Evolutionary conservation across 2,329 filamentous ascomycete species (phyloP), one percentile per base, ranked within the genome.

Genomic region (Claviceps purpurea): DNA sequence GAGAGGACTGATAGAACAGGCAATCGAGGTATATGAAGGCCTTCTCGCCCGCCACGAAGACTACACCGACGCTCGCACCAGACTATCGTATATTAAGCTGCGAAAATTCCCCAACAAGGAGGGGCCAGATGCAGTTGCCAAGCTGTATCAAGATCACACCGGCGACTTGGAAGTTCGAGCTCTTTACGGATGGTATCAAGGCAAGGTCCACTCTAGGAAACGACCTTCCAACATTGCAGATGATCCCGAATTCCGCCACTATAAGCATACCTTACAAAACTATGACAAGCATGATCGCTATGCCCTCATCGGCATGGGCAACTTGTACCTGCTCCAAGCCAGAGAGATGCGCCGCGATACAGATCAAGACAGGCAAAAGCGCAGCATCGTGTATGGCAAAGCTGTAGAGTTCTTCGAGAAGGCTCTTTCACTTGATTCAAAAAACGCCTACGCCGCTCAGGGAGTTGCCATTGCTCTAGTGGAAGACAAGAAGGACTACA

Each of bases 331-430:
- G 42, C 75, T 85, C 58, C 82, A 88, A 56, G 93, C 93, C 10
- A 82, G 93, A 59, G 94, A 98, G 67, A 96, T 97, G 89, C 86
- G 88, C 34, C 82, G 90, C 49, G 87, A 93, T 56, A 87, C 87
- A 0, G 93, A 97, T 8, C 77, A 82, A 54, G 91, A 98, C 55
- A 95, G 88, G 69, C 86, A 95, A 61, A 95, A 94, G 72, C 84
- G 90, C 50, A 86, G 84, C 53, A 87, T 85, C 59, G 85, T 82
- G 56, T 98, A 97, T 64, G 82, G 84, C 64, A 89, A 91, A 59
- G 90, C 93, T 0, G 90, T 97, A 11, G 94, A 98, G 65, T 98
- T 98, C 69, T 98, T 96, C 61, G 93, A 97, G 65, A 98, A 98
- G 70, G 91, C 91, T 4, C 73, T 98, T 22, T 89, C 94, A 56